Percentiles rank a stretch among this genome's conserved stretches.
These are phyloP conservation scores for Boletus pseudopeckii DNA, from an alignment of 768 basidiomycete species.

Conservation along the genomic window DNA sequence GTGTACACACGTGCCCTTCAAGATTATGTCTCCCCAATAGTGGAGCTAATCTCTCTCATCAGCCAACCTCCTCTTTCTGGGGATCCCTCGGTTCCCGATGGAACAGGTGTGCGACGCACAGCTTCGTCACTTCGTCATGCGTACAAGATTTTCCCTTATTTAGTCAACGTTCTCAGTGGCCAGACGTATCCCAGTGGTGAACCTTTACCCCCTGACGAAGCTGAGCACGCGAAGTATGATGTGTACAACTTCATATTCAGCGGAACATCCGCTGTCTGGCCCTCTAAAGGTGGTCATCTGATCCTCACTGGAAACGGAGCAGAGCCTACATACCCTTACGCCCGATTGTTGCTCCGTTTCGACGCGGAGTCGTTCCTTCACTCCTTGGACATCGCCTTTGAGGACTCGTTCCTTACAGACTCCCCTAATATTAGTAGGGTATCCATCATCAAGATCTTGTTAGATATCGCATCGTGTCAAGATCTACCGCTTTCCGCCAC, in stretches of 20 bases:
- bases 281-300: conserved; percentile 68
- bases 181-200: conserved; percentile 84
- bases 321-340: conserved; percentile 89
- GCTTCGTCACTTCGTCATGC: conserved; percentile 55
- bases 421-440: conserved; percentile 66
- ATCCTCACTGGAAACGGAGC: conserved; percentile 69
- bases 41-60: conserved; percentile 78
- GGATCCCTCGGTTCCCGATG: conserved; percentile 3
- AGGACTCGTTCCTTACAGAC: conserved; percentile 85
- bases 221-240: conserved; percentile 62
- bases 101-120: conserved; percentile 13
- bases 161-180: conserved; percentile 77
- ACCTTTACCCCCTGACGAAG: conserved; percentile 61
- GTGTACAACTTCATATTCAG: conserved; percentile 85
- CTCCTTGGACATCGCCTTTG: conserved; percentile 90
- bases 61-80: conserved; percentile 35
- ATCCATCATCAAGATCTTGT: conserved; percentile 75
- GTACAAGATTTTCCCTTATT: conserved; percentile 89
- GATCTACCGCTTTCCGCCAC: conserved; percentile 57
- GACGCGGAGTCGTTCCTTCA: conserved; percentile 95
- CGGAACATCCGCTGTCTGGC: conserved; percentile 78
- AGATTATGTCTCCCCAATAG: conserved; percentile 87
- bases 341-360: conserved; percentile 76
- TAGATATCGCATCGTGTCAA: conserved; percentile 64
- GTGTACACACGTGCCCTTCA: conserved; percentile 85